A percentile compares a stretch with the other conserved stretches of the same genome.
These are phyloP conservation scores for Pezicula rhizophila DNA, from an alignment of 2,329 filamentous ascomycete genomes.

Conservation along the genomic window DNA sequence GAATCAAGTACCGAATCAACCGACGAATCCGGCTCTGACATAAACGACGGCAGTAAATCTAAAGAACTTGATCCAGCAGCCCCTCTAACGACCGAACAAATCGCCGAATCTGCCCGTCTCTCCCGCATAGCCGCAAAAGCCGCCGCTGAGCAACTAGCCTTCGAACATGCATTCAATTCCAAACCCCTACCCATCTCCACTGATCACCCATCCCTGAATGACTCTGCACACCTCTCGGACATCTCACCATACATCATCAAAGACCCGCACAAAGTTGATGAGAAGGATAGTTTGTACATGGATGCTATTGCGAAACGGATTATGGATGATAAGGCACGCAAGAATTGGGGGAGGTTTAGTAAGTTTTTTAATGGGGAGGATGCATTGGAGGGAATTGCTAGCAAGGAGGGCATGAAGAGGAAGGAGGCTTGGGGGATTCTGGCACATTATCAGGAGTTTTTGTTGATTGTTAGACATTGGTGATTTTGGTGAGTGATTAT, in stretches of 20 bases:
- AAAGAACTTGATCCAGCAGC: slow-evolving; percentile 1
- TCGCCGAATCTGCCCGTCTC: slow-evolving; percentile 55
- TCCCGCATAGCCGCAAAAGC: slow-evolving; percentile 51
- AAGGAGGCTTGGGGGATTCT: slow-evolving; percentile 70
- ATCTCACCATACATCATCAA: slow-evolving; percentile 64
- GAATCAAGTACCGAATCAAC: slow-evolving; percentile 12
- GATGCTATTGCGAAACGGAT: slow-evolving; percentile 52
- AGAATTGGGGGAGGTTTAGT: slow-evolving; percentile 66
- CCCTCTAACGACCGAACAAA: slow-evolving; percentile 45
- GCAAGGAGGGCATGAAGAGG: slow-evolving; percentile 81
- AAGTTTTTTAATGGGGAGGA: slow-evolving; percentile 85
- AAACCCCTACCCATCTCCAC: slow-evolving; percentile 40
- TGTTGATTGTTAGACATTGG: slow-evolving; percentile 67
- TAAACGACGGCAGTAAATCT: slow-evolving; percentile 14
- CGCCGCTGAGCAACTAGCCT: slow-evolving; percentile 33
- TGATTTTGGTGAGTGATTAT: slow-evolving; percentile 27
- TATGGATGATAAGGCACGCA: slow-evolving; percentile 42
- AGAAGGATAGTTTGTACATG: slow-evolving; percentile 69
- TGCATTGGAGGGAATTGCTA: slow-evolving; percentile 77
- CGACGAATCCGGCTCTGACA: slow-evolving; percentile 17
- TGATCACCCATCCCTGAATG: slow-evolving; percentile 49
- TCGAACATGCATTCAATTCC: slow-evolving; percentile 21
- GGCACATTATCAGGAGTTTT: slow-evolving; percentile 59
- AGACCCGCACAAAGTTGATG: slow-evolving; percentile 71
- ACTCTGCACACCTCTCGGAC: slow-evolving; percentile 49